These are phyloP conservation scores for Silene conica DNA, from an alignment of 148 eudicot genomes.

Conservation along the genomic window DNA sequence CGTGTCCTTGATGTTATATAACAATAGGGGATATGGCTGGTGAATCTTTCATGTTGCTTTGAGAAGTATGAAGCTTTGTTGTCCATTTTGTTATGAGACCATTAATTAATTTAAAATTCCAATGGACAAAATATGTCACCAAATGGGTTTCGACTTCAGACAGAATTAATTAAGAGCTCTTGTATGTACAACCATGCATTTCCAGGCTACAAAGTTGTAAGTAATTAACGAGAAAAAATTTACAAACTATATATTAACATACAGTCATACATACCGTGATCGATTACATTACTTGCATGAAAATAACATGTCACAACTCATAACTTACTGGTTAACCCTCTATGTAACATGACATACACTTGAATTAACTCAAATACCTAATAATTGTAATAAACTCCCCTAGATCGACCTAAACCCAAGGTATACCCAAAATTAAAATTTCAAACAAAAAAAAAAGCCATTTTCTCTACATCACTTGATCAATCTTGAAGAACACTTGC, in stretches of 20 bases:
- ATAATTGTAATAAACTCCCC: not conserved
- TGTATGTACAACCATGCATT: not conserved
- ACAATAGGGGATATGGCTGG: no score
- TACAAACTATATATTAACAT: slow-evolving; percentile 26
- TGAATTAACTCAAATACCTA: slow-evolving; percentile 9
- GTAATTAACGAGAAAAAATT: not conserved
- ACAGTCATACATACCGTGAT: slow-evolving; percentile 9
- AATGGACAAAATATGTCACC: no score
- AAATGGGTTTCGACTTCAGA: no score
- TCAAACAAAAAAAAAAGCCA: not conserved
- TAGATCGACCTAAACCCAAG: slow-evolving; percentile 9
- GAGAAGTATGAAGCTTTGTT: no score
- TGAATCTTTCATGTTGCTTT: no score
- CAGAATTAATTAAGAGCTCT: no score
- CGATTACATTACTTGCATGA: slow-evolving; percentile 8
- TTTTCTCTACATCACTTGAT: slow-evolving; percentile 25
- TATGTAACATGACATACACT: not conserved
- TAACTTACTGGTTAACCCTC: not conserved
- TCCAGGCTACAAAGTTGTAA: not conserved
- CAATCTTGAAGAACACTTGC: slow-evolving; percentile 42
- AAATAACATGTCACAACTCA: slow-evolving; percentile 17
- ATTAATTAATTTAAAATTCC: no score
- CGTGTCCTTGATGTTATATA: no score
- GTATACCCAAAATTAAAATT: slow-evolving; percentile 23
- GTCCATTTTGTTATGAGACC: no score